These are phyloP conservation scores for Fusarium napiforme DNA, from an alignment of 2,329 filamentous ascomycete genomes.

Conservation along the genomic window DNA sequence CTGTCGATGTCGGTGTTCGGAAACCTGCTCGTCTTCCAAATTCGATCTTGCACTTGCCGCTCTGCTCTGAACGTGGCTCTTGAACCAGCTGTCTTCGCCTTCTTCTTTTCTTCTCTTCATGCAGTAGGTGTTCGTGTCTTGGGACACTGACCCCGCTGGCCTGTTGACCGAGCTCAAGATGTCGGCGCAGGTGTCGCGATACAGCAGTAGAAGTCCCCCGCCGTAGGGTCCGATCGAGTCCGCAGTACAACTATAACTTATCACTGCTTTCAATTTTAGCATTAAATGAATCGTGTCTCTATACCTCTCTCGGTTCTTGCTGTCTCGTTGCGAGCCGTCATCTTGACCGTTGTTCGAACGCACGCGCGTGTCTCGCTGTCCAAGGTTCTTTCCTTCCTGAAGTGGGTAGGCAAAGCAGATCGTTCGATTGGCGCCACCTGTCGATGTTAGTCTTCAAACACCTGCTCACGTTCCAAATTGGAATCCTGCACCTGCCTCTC, in stretches of 20 bases:
- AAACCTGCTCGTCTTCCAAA: too few species aligned
- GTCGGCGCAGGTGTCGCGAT: too few species aligned
- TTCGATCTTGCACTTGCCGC: too few species aligned
- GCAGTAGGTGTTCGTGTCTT: too few species aligned
- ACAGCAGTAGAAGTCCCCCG: too few species aligned
- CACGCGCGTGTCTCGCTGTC: not conserved
- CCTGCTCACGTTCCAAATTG: not conserved
- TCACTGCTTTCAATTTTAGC: not conserved
- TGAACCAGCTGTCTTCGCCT: not conserved
- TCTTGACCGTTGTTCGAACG: not conserved
- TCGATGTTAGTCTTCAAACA: not conserved
- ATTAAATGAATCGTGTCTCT: not conserved
- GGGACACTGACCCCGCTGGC: too few species aligned
- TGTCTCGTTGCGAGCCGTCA: not conserved
- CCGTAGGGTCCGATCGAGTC: not conserved
- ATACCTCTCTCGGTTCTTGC: not conserved
- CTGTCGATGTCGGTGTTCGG: not conserved
- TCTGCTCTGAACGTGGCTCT: not conserved
- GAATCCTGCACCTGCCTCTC: not conserved
- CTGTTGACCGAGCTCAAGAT: too few species aligned
- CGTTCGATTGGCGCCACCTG: not conserved
- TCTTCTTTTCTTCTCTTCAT: not conserved
- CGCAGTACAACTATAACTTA: accelerated
- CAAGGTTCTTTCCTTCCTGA: not conserved
- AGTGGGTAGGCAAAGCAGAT: not conserved